Evolutionary conservation across 176 grass and related monocot species (phyloP), one percentile per base, ranked within the genome.

Genomic region (Aegilops longissima): DNA sequence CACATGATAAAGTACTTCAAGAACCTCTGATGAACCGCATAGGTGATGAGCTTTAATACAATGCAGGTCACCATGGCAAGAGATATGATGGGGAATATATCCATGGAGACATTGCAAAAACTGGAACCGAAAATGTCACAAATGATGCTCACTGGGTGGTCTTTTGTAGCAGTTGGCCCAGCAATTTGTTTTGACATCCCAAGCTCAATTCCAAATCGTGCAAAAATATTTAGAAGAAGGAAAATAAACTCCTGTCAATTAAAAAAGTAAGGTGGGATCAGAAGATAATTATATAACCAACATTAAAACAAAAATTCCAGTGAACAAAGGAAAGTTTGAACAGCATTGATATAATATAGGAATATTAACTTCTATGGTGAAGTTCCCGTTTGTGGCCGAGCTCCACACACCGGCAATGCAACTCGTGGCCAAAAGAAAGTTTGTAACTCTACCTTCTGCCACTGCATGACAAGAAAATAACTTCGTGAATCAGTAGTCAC

Each of bases 391-490:
- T 4, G 13, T 70, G 44, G 80, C 68, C 29, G 96, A 96, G 74
- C 75, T 66, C 86, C 90, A 87, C 72, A 88, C 62, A 67, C 73
- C 87, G 30, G 78, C 44, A 80, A 95, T 91, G 87, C 86, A 91
- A 90, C 88, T 94, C 3, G 96, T 92, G 45, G 93, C 92, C 79
- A 98, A 89, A 87, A 98, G 88, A 84, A 98, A 98, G 83, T 90
- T 91, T 61, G 92, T 93, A 73, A 98, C 93, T 72, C 86, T 94
- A 84, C 96, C 96, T 91, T 98, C 96, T 86, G 92, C 85, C 92
- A 96, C 96, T 98, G 85, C 51, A 31, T 83, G 76, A 83, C 24
- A 89, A 86, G 51, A 83, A 85, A 54, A 93, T 5, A 70, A 42
- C 44, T 10, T 66, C 12, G 34, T 10, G 30, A 87, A 88, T 86